Percentiles rank a stretch among this genome's conserved stretches.
Evolutionary conservation across 2,329 filamentous ascomycete genomes (phyloP).

Genomic region (Aschersonia sp.): DNA sequence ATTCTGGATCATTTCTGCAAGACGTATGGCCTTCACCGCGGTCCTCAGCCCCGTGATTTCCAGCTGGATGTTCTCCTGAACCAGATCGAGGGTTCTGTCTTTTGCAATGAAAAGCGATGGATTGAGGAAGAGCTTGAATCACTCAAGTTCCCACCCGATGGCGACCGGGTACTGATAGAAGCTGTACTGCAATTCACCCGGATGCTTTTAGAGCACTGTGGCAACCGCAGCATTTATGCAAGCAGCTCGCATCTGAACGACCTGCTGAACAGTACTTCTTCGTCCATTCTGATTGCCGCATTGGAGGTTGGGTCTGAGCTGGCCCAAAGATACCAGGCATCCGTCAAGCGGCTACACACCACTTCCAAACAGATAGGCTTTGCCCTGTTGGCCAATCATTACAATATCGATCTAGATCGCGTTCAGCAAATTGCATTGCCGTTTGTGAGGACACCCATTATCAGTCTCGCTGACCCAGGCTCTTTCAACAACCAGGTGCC

Average conservation of each 20-base stretch:
- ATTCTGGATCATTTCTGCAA: constrained; percentile 71
- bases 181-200: constrained; percentile 72
- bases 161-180: constrained; percentile 68
- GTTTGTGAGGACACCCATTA: constrained; percentile 57
- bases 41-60: constrained; percentile 70
- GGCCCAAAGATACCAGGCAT: constrained; percentile 83
- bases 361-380: constrained; percentile 53
- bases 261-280: constrained; percentile 73
- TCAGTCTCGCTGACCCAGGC: constrained; percentile 35
- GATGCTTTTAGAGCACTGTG: constrained; percentile 83
- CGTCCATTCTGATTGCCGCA: constrained; percentile 62
- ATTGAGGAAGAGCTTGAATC: constrained; percentile 30
- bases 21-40: constrained; percentile 65
- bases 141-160: constrained; percentile 55
- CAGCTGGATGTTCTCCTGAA: constrained; percentile 48
- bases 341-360: constrained; percentile 61
- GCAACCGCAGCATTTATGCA: constrained; percentile 88
- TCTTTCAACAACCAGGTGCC: constrained; percentile 39
- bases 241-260: constrained; percentile 85
- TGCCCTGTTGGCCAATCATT: constrained; percentile 71
- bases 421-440: constrained; percentile 72
- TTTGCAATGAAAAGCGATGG: constrained; percentile 33
- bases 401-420: constrained; percentile 62
- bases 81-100: constrained; percentile 34
- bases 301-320: constrained; percentile 73